These are phyloP conservation scores for Fusarium oxysporum DNA, from an alignment of 2,329 filamentous ascomycete species.

Conservation along the genomic window DNA sequence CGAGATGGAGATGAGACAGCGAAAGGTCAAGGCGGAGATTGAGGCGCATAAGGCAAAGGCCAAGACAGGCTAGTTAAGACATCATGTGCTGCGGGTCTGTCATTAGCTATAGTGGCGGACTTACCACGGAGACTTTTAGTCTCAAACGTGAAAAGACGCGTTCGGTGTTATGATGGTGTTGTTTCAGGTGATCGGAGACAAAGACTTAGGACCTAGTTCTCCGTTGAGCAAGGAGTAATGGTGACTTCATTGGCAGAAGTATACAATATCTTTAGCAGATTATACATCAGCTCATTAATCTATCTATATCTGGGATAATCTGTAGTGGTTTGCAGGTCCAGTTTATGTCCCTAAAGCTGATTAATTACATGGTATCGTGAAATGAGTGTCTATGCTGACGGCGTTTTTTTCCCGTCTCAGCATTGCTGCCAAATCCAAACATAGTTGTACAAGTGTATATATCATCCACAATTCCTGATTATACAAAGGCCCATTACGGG, in stretches of 20 bases:
- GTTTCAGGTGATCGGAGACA: slow-evolving; percentile 8
- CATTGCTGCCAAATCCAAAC: slow-evolving; percentile 37
- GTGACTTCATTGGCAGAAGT: neutral
- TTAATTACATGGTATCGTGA: slow-evolving; percentile 46
- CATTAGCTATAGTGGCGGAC: neutral
- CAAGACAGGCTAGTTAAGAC: slow-evolving; percentile 15
- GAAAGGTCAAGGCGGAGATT: slow-evolving; percentile 66
- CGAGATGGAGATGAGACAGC: slow-evolving; percentile 71
- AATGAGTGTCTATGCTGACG: slow-evolving; percentile 39
- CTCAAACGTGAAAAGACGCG: neutral
- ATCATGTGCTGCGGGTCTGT: neutral
- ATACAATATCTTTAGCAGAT: slow-evolving; percentile 11
- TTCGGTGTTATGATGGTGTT: slow-evolving; percentile 1
- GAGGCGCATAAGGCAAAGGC: slow-evolving; percentile 58
- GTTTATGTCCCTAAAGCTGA: slow-evolving; percentile 16
- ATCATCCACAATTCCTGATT: slow-evolving; percentile 21
- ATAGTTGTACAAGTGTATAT: slow-evolving; percentile 41
- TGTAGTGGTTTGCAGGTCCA: slow-evolving; percentile 10
- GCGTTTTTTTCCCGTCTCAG: slow-evolving; percentile 22
- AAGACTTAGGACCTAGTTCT: neutral
- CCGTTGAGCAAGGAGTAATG: neutral
- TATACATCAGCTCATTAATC: slow-evolving; percentile 39
- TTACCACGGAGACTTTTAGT: neutral
- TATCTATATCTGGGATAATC: slow-evolving; percentile 36
- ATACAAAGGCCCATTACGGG: slow-evolving; percentile 25